Conservation (phyloP, 2,329 filamentous ascomycete genomes). For the Clathrospora elynae region DNA sequence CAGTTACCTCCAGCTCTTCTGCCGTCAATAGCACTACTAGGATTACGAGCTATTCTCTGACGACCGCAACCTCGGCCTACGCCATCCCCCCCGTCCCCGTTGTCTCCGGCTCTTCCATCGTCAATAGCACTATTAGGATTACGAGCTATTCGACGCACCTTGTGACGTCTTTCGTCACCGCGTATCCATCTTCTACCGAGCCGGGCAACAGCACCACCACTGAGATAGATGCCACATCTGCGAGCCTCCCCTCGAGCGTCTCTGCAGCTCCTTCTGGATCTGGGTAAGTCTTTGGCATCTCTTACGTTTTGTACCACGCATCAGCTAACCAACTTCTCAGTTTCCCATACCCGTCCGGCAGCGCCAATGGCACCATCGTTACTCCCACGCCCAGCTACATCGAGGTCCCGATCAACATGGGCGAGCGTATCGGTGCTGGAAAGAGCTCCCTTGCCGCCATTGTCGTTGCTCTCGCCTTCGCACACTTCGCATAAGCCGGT, state of each 20-base stretch:
- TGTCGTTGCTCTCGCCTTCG: slow-evolving; percentile 33
- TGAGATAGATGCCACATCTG: slow-evolving; percentile 23
- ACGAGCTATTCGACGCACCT: slow-evolving; percentile 34
- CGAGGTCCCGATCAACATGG: slow-evolving; percentile 31
- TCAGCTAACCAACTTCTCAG: slow-evolving; percentile 17
- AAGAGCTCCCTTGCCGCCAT: slow-evolving; percentile 36
- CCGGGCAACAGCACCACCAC: slow-evolving; percentile 18
- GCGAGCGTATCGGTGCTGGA: slow-evolving; percentile 25
- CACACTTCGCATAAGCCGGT: slow-evolving; percentile 30
- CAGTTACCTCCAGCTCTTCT: slow-evolving; percentile 15
- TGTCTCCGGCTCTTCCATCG: slow-evolving; percentile 12
- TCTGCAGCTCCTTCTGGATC: slow-evolving; percentile 30
- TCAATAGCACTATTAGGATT: slow-evolving; percentile 30
- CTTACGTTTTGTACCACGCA: neutral
- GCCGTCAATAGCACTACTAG: slow-evolving; percentile 26
- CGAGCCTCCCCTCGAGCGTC: slow-evolving; percentile 25
- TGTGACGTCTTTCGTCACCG: slow-evolving; percentile 28
- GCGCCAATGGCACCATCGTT: slow-evolving; percentile 31
- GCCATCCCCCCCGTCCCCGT: slow-evolving; percentile 11
- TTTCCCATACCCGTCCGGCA: slow-evolving; percentile 22
- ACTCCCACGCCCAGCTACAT: slow-evolving; percentile 33
- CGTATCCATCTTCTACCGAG: slow-evolving; percentile 11
- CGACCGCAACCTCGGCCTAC: slow-evolving; percentile 18
- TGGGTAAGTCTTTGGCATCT: slow-evolving; percentile 25
- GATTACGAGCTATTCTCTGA: slow-evolving; percentile 36